Base-by-base conservation (phyloP, 805 yeast genomes). In the Ogataea zsoltii region DNA sequence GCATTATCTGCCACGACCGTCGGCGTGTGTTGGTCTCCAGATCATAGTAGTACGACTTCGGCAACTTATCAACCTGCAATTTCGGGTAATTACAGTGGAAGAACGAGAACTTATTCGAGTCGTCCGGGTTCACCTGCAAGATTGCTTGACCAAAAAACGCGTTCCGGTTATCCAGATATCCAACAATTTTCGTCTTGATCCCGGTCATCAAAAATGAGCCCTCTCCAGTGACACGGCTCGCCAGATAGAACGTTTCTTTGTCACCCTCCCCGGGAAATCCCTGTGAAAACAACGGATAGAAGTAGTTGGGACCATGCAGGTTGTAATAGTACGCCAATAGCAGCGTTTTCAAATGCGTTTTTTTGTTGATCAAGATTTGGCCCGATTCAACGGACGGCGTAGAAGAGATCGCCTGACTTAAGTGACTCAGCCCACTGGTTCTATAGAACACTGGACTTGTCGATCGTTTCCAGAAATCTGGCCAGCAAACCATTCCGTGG, bases 201-300 rank as follows among this genome's bases (percentile, higher is more conserved):
- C 66, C 66, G 2, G 65, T 59, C 25, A 55, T 51, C 33, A 63
- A 36, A 38, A 46, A 62, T 3, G 61, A 54, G 2, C 57, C 56
- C 34, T 63, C 68, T 7, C 52, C 51, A 6, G 58, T 50, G 7
- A 57, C 82, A 43, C 74, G 71, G 3, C 90, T 87, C 1, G 88
- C 90, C 9, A 85, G 79, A 32, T 80, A 75, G 53, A 83, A 84
- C 0, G 92, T 83, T 57, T 85, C 92, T 59, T 85, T 85, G 58
- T 85, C 92, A 41, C 92, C 91, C 67, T 85, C 86, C 21, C 92
- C 92, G 1, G 88, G 82, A 19, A 80, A 71, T 3, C 88, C 88
- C 58, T 84, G 91, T 0, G 88, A 77, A 51, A 85, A 70, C 46
- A 85, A 63, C 10, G 83, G 84, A 55, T 85, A 85, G 61, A 79